These are phyloP conservation scores for Lepidopterella palustris DNA, from an alignment of 495 filamentous ascomycete species.

Conservation along the genomic window DNA sequence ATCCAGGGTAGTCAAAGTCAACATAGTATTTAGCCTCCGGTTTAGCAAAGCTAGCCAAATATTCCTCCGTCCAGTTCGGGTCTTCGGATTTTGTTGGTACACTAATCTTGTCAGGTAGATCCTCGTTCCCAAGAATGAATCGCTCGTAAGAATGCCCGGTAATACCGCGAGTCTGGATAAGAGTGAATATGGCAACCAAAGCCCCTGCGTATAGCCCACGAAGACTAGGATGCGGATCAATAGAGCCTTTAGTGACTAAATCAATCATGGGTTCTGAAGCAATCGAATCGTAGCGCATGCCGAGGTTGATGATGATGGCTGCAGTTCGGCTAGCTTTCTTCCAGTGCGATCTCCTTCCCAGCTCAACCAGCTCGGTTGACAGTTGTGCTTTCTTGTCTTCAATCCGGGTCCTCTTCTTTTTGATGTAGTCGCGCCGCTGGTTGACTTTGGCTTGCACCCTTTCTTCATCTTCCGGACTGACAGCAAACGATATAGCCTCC, in stretches of 20 bases:
- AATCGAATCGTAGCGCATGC: slow-evolving; percentile 81
- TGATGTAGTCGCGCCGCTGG: slow-evolving; percentile 61
- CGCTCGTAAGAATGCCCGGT: slow-evolving; percentile 78
- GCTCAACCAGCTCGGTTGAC: slow-evolving; percentile 70
- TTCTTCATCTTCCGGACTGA: slow-evolving; percentile 37
- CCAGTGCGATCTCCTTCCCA: slow-evolving; percentile 81
- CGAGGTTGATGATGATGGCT: slow-evolving; percentile 81
- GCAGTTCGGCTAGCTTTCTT: slow-evolving; percentile 86
- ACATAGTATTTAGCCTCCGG: slow-evolving; percentile 81
- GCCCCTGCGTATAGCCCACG: slow-evolving; percentile 73
- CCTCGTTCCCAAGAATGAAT: slow-evolving; percentile 70
- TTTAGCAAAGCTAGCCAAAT: slow-evolving; percentile 68
- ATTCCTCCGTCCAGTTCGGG: slow-evolving; percentile 68
- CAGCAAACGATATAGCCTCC: slow-evolving; percentile 52
- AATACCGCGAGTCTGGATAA: slow-evolving; percentile 79
- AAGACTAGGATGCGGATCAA: slow-evolving; percentile 83
- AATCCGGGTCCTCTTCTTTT: slow-evolving; percentile 63
- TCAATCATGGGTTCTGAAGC: slow-evolving; percentile 75
- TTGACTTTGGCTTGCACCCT: slow-evolving; percentile 57
- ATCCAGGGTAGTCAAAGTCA: slow-evolving; percentile 87
- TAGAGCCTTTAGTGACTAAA: slow-evolving; percentile 74
- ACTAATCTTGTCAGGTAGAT: slow-evolving; percentile 65
- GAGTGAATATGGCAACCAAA: slow-evolving; percentile 70
- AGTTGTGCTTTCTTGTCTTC: slow-evolving; percentile 77
- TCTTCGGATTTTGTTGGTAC: slow-evolving; percentile 66